These are phyloP conservation scores for Suillus subaureus DNA, from an alignment of 768 basidiomycete genomes.

Conservation along the genomic window DNA sequence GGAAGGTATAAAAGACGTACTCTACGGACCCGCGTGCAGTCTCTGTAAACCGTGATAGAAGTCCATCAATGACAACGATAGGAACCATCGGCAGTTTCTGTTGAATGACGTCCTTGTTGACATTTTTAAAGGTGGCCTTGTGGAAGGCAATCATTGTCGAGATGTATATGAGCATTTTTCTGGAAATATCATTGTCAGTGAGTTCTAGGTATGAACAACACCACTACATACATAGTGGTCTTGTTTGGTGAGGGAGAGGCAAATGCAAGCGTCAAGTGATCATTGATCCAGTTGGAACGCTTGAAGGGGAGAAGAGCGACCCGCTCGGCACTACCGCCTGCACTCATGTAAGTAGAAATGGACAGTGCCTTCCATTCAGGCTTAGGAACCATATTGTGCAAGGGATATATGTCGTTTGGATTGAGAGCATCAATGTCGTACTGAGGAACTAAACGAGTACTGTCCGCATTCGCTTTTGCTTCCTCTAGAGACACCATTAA, in stretches of 20 bases:
- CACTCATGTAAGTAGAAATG: constrained; percentile 54
- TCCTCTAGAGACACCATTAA: constrained; percentile 48
- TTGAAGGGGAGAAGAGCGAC: constrained; percentile 60
- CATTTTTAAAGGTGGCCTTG: constrained; percentile 41
- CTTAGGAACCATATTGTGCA: constrained; percentile 78
- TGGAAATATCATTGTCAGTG: constrained; percentile 31
- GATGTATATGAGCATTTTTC: constrained; percentile 80
- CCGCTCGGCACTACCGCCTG: constrained; percentile 49
- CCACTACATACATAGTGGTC: constrained; percentile 55
- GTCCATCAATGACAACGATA: constrained; percentile 65
- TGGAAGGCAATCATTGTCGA: constrained; percentile 80
- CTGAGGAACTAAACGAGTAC: constrained; percentile 73
- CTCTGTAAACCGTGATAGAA: constrained; percentile 83
- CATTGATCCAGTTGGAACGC: constrained; percentile 70
- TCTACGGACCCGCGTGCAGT: constrained; percentile 62
- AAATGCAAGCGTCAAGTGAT: constrained; percentile 52
- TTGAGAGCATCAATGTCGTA: constrained; percentile 67
- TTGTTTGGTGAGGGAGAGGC: constrained; percentile 53
- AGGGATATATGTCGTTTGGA: constrained; percentile 72
- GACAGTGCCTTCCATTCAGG: constrained; percentile 78
- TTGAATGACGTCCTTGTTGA: constrained; percentile 52
- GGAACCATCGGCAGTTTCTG: constrained; percentile 64
- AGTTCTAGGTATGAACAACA: not conserved
- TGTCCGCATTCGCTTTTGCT: constrained; percentile 63
- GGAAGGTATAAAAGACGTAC: constrained; percentile 40